Evolutionary conservation across 805 yeast genomes (phyloP).

Genomic region (Kuraishia floccosa): DNA sequence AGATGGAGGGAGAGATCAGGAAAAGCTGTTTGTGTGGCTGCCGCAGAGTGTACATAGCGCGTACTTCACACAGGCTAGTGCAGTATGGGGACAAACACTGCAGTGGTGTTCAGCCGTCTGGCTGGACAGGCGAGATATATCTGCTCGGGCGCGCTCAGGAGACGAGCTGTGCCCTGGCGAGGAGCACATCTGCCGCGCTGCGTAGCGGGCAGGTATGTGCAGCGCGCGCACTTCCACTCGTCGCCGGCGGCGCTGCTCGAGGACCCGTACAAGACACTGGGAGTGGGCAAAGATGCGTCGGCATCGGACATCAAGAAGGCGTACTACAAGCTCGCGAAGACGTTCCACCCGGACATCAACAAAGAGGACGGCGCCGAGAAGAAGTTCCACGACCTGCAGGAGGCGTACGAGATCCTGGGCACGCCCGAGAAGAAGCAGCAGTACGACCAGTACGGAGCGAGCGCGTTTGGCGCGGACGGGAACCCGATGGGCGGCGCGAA

Average conservation of each 20-base stretch:
- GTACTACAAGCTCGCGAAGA: slow-evolving; percentile 85
- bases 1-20: too few species aligned
- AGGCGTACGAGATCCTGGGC: slow-evolving; percentile 84
- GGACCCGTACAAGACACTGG: slow-evolving; percentile 82
- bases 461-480: slow-evolving; percentile 64
- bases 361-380: slow-evolving; percentile 83
- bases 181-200: too few species aligned
- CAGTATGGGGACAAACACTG: too few species aligned
- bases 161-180: too few species aligned
- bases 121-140: too few species aligned
- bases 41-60: too few species aligned
- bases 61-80: too few species aligned
- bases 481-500: slow-evolving; percentile 43
- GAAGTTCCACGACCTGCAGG: slow-evolving; percentile 86
- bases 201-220: too few species aligned
- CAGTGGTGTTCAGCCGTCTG: too few species aligned
- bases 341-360: slow-evolving; percentile 94
- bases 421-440: slow-evolving; percentile 80
- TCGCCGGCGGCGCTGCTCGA: slow-evolving; percentile 18
- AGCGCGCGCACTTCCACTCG: slow-evolving; percentile 45
- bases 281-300: slow-evolving; percentile 62
- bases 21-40: too few species aligned
- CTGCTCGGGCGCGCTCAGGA: too few species aligned
- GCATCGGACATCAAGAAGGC: slow-evolving; percentile 88
- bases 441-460: slow-evolving; percentile 84